Conservation (phyloP, 2,329 filamentous ascomycete species). For the Xylariaceae sp. region DNA sequence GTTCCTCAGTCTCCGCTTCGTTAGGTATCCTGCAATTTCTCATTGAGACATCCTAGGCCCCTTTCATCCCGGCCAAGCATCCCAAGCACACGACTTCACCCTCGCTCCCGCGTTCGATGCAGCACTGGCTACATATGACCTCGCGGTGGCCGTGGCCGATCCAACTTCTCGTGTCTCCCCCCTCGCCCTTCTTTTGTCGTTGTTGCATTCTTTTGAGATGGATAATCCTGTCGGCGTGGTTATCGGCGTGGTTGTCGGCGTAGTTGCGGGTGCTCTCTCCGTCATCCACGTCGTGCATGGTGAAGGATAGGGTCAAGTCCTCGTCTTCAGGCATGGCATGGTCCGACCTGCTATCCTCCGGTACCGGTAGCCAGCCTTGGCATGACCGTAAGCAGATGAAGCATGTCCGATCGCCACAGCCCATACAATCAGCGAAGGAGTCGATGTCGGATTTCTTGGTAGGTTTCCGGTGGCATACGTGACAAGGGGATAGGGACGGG, state of each 20-base stretch:
- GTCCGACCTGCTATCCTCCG: background rate
- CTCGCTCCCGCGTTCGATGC: constrained; percentile 57
- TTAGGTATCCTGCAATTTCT: background rate
- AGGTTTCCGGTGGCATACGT: constrained; percentile 62
- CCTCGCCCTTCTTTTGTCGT: constrained; percentile 20
- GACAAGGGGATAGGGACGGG: constrained; percentile 48
- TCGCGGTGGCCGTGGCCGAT: constrained; percentile 40
- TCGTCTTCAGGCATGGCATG: constrained; percentile 22
- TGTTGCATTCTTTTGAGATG: constrained; percentile 10
- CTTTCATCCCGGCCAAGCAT: constrained; percentile 47
- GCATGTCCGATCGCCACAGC: constrained; percentile 58
- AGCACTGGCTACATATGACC: constrained; percentile 62
- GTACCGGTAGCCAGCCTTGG: constrained; percentile 40
- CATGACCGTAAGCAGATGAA: constrained; percentile 65
- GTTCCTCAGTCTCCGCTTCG: background rate
- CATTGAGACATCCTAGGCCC: constrained; percentile 27
- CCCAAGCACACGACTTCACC: constrained; percentile 63
- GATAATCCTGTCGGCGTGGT: background rate
- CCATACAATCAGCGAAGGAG: constrained; percentile 58
- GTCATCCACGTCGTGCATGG: constrained; percentile 46
- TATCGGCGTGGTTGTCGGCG: background rate
- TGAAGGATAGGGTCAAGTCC: constrained; percentile 40
- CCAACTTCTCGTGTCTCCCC: constrained; percentile 33
- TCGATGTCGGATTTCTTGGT: constrained; percentile 61
- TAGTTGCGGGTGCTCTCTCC: constrained; percentile 7